Evolutionary conservation across 306 rosid genomes (phyloP).

Genomic region (Herpetospermum pedunculosum): DNA sequence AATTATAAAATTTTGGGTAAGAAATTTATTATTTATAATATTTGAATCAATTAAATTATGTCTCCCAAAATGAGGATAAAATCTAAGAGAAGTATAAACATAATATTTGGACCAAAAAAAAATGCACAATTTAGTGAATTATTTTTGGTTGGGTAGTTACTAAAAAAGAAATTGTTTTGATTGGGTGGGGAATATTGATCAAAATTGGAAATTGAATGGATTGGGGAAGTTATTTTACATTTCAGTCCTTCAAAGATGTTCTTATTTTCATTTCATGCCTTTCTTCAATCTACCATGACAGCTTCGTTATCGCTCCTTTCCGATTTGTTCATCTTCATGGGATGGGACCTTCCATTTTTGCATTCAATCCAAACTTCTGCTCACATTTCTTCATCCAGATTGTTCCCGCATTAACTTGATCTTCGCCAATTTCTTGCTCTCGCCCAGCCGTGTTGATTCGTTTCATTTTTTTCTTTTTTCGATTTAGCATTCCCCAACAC

Average conservation of each 20-base stretch:
- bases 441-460: neutral
- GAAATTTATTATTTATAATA: no score
- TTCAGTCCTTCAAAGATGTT: neutral
- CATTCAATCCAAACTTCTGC: neutral
- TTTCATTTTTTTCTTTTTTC: neutral
- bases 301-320: neutral
- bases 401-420: neutral
- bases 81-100: no score
- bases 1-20: no score
- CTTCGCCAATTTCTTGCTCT: neutral
- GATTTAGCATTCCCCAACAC: neutral
- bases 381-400: neutral
- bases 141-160: no score
- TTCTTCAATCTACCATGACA: neutral
- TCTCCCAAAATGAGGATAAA: no score
- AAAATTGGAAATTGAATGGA: no score
- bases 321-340: neutral
- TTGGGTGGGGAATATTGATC: neutral
- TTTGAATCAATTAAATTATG: no score
- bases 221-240: neutral
- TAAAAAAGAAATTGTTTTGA: no score
- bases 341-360: neutral
- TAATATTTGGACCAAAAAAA: no score
- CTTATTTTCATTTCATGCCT: slow-evolving; percentile 1
- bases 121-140: no score